These are phyloP conservation scores for Colletotrichum shisoi DNA, from an alignment of 2,329 filamentous ascomycete genomes.

Conservation along the genomic window DNA sequence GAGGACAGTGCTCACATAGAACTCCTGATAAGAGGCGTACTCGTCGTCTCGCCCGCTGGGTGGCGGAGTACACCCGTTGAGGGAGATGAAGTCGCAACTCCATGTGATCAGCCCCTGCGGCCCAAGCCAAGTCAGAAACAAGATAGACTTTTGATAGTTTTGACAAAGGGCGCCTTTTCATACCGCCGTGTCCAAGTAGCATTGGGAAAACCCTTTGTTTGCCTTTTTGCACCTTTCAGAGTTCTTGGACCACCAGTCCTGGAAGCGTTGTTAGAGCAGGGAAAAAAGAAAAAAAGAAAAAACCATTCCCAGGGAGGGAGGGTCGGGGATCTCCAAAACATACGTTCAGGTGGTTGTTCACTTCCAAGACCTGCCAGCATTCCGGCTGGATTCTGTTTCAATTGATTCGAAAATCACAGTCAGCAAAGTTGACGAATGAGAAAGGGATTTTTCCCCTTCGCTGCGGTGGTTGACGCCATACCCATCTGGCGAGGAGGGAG, in stretches of 20 bases:
- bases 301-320: too few relatives aligned
- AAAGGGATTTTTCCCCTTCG: too few relatives aligned
- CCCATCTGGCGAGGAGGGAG: not conserved
- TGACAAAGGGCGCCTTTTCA: not conserved
- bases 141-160: too few relatives aligned
- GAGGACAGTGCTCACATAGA: conserved; percentile 6
- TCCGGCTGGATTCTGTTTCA: not conserved
- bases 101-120: conserved; percentile 21
- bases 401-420: not conserved
- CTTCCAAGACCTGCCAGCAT: not conserved
- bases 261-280: not conserved
- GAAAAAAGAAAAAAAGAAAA: too few relatives aligned
- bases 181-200: conserved; percentile 26
- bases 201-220: conserved; percentile 17
- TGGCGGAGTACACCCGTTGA: conserved; percentile 21
- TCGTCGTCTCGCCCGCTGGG: conserved; percentile 16
- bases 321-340: too few relatives aligned
- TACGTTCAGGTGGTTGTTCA: conserved; percentile 13
- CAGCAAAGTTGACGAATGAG: not conserved
- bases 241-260: conserved; percentile 29
- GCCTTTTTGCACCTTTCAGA: conserved; percentile 7
- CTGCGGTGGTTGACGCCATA: not conserved
- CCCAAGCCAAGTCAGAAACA: not conserved
- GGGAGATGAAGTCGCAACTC: conserved; percentile 20
- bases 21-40: conserved; percentile 15